Conservation (phyloP, 352 stramenopile species). For the Globisporangium solare region DNA sequence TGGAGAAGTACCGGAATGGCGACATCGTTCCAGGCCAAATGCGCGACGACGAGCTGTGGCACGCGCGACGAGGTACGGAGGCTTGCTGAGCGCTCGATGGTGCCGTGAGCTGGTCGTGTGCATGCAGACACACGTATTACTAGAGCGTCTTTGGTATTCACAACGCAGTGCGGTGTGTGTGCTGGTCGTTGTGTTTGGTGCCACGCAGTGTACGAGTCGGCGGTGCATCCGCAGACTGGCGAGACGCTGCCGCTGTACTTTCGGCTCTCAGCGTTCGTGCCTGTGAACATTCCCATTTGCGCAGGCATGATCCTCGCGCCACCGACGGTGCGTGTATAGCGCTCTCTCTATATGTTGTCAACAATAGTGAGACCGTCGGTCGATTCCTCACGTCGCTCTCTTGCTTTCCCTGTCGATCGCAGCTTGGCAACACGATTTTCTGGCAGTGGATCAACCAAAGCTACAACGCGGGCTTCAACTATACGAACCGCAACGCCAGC, state of each 20-base stretch:
- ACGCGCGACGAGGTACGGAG: constrained; percentile 48
- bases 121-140: not conserved
- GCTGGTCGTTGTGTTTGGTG: not conserved
- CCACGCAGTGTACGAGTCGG: constrained; percentile 63
- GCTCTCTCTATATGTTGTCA: not conserved
- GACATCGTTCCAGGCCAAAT: constrained; percentile 34
- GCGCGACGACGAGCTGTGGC: constrained; percentile 73
- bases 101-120: too few species aligned
- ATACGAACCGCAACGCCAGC: constrained; percentile 83
- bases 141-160: not conserved
- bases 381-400: not conserved
- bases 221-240: constrained; percentile 79
- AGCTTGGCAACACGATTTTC: constrained; percentile 79
- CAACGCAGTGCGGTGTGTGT: not conserved
- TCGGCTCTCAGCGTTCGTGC: constrained; percentile 80
- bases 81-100: too few species aligned
- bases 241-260: constrained; percentile 65
- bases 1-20: constrained; percentile 54
- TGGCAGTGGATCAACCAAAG: constrained; percentile 89
- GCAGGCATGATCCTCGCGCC: constrained; percentile 79
- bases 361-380: too few species aligned
- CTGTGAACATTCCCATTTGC: constrained; percentile 86
- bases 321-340: constrained; percentile 43
- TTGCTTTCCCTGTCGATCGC: not conserved
- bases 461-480: constrained; percentile 89